Conservation (phyloP, 1,139 yeast species). For the Pichia sp. region DNA sequence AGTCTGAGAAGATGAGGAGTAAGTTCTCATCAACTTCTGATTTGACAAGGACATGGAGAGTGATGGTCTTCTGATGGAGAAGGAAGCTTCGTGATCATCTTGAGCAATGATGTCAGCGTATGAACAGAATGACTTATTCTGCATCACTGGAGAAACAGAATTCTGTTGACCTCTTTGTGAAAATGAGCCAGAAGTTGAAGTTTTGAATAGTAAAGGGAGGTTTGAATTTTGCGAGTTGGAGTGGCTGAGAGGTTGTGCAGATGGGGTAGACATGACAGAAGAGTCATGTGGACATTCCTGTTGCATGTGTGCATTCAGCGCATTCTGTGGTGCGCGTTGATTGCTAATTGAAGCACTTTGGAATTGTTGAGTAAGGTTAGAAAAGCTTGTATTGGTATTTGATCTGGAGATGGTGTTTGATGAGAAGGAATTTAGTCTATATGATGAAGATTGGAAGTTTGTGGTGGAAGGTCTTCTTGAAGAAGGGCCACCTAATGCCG, state of each 20-base stretch:
- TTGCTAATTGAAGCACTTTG: slow-evolving; percentile 24
- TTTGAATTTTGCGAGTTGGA: slow-evolving; percentile 2
- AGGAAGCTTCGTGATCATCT: slow-evolving; percentile 38
- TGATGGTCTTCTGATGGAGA: slow-evolving; percentile 48
- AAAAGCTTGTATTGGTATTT: slow-evolving; percentile 17
- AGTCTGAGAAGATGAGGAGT: slow-evolving; percentile 15
- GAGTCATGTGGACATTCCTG: too few species aligned
- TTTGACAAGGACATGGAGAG: slow-evolving; percentile 28
- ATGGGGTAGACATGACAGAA: slow-evolving; percentile 1
- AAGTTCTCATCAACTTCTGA: slow-evolving; percentile 23
- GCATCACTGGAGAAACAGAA: slow-evolving; percentile 27
- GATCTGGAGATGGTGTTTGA: neutral
- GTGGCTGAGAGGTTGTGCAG: slow-evolving; percentile 1
- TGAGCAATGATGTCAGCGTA: slow-evolving; percentile 72
- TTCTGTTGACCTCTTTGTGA: slow-evolving; percentile 20
- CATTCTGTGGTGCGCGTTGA: slow-evolving; percentile 9
- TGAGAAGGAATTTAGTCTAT: slow-evolving; percentile 13
- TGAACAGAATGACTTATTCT: slow-evolving; percentile 58
- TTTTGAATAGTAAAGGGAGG: slow-evolving; percentile 5
- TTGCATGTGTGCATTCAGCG: too few species aligned
- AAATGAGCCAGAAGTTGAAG: slow-evolving; percentile 2
- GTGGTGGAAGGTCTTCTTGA: slow-evolving; percentile 14
- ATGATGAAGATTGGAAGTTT: slow-evolving; percentile 7
- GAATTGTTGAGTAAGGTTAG: slow-evolving; percentile 16
- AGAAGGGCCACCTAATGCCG: slow-evolving; percentile 33